Evolutionary conservation across 495 filamentous ascomycete species (phyloP), one percentile per base, ranked within the genome.

Genomic region (Talaromyces proteolyticus): DNA sequence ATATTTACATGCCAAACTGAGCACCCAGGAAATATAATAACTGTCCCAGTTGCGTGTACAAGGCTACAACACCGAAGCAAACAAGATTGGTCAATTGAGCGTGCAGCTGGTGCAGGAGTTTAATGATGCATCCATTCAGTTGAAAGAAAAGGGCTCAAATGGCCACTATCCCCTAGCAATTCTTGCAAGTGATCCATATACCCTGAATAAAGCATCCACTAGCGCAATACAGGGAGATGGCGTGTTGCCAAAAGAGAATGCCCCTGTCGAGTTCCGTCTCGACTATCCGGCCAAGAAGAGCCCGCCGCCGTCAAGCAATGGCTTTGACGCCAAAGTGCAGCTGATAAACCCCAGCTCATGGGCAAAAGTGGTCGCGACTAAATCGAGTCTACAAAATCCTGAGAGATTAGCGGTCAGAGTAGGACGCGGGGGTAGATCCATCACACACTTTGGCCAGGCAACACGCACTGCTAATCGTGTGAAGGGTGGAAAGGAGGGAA

Each of bases 81-180:
- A 66, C 43, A 51, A 66, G 17, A 54, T 68, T 24, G 62, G 57
- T 37, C 62, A 59, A 25, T 41, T 61, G 21, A 60, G 57, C 36
- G 43, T 58, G 14, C 40, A 52, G 51, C 55, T 68, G 17, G 50
- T 59, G 8, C 52, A 59, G 20, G 53, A 45, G 6, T 59, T 61
- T 49, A 53, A 47, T 2, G 54, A 17, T 18, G 49, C 48, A 23
- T 22, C 29, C 10, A 40, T 21, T 2, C 36, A 45, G 14, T 14
- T 17, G 16, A 19, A 23, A 12, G 25, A 29, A 4, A 17, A 22
- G n/a, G 6, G 17, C 18, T 49, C 51, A 40, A 59, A 0, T 7
- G 12, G 21, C 18, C 42, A 3, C n/a, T 25, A 45, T 3, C 12
- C 16, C 16, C 42, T 16, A 7, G 4, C 43, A 1, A 26, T 45